Percentiles rank a stretch among this genome's conserved stretches.
Conservation (phyloP, 306 rosid genomes). For the Prunus dulcis region DNA sequence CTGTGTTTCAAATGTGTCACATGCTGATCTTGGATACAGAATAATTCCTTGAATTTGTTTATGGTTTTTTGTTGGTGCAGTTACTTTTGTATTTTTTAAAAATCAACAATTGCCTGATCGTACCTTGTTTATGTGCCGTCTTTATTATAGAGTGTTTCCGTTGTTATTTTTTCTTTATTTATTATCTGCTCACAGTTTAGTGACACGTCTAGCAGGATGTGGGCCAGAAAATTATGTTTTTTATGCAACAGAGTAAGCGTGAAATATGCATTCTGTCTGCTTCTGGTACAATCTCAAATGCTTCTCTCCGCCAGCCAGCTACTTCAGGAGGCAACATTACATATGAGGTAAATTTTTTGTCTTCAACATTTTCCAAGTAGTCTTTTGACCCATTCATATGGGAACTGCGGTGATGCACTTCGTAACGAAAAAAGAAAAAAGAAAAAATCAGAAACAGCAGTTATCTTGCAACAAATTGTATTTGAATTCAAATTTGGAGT, state of each 20-base stretch:
- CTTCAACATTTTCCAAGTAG: background rate
- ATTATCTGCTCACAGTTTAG: slow-evolving; percentile 34
- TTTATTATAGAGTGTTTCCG: background rate
- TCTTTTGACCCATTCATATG: background rate
- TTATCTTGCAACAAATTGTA: background rate
- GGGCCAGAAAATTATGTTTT: slow-evolving; percentile 88
- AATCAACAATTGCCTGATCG: background rate
- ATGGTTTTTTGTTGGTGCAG: background rate
- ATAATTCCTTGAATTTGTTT: background rate
- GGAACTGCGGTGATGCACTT: background rate
- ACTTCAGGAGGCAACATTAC: slow-evolving; percentile 87
- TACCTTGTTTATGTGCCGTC: background rate
- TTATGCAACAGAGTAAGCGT: slow-evolving; percentile 91
- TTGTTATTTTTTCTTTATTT: slow-evolving; percentile 11
- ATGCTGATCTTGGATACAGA: background rate
- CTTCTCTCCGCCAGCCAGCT: slow-evolving; percentile 89
- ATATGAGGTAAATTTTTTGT: slow-evolving; percentile 64
- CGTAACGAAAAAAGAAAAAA: background rate
- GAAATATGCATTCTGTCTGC: slow-evolving; percentile 94
- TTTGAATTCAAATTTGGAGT: background rate
- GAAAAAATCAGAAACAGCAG: background rate
- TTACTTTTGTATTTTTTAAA: background rate
- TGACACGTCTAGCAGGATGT: slow-evolving; percentile 66
- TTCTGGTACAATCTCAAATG: slow-evolving; percentile 85
- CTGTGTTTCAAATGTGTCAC: background rate